Base-by-base conservation (phyloP, 345 rosid genomes). In the Noccaea caerulescens region DNA sequence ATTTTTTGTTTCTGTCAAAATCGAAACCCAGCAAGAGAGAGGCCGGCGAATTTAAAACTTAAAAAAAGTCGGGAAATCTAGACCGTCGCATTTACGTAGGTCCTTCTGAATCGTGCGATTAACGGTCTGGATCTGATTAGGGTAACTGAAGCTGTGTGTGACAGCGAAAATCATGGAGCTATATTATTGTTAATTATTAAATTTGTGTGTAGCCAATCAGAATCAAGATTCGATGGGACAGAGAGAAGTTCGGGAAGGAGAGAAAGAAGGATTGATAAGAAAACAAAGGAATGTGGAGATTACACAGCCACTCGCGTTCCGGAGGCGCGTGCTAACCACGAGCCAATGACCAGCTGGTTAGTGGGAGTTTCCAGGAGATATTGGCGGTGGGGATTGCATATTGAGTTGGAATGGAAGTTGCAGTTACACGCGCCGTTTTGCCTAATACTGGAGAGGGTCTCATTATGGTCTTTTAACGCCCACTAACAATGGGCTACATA, bases 171-270 rank as follows among this genome's bases (percentile, higher is more conserved):
- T 37, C 59, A 63, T 62, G 75, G 74, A 64, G 74, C 47, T 38
- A 30, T 46, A 13, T 14, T 18, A 41, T 27, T 27, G 30, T 27
- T 25, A 10, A 44, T 43, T 54, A 61, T 74, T 59, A 50, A 49
- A 52, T 8, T 33, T 42, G 45, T 6, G 45, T 43, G 33, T 38
- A 63, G 45, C 82, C 75, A 72, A 76, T 72, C 56, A 66, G 76
- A 75, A 16, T 11, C 41, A 68, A 74, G 79, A 47, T 81, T 77
- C 70, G 65, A 67, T 58, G 51, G 50, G 64, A 75, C 73, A 50
- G 78, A 77, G 73, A 53, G 45, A 58, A 67, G 50, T 50, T 51
- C 72, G 69, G 60, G 60, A 65, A 38, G 66, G 58, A 75, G 69
- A 16, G 38, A 53, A 30, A 25, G 27, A 49, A 20, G 1, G 23